A percentile compares a stretch with the other conserved stretches of the same genome.
phyloP scores from a whole-genome alignment of 805 yeast species.

The Pichia cabralensis region DNA sequence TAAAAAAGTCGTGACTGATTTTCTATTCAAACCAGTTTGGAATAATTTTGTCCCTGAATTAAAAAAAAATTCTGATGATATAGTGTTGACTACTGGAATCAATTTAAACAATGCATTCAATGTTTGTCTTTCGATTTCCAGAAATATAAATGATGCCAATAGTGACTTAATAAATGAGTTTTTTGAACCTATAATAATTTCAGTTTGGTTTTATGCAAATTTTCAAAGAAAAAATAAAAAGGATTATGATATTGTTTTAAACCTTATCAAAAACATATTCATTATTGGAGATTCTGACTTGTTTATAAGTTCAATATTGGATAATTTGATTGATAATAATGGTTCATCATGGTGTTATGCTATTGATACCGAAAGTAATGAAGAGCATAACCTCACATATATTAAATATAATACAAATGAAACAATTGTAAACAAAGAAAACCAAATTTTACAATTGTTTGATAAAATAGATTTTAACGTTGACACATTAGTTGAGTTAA shows the following conservation, averaged over 20 bases:
- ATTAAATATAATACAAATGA: slow-evolving; percentile 15
- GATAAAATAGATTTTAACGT: slow-evolving; percentile 32
- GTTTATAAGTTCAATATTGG: slow-evolving; percentile 10
- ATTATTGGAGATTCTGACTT: slow-evolving; percentile 11
- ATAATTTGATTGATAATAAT: slow-evolving; percentile 18
- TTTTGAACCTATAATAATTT: slow-evolving; percentile 20
- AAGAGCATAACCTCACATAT: slow-evolving; percentile 27
- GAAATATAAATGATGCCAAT: slow-evolving; percentile 25
- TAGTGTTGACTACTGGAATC: slow-evolving; percentile 34
- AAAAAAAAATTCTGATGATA: slow-evolving; percentile 4
- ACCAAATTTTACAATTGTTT: slow-evolving; percentile 23
- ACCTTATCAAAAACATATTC: slow-evolving; percentile 28
- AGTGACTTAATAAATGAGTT: slow-evolving; percentile 27
- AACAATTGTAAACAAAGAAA: slow-evolving; percentile 1
- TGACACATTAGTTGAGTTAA: slow-evolving; percentile 23
- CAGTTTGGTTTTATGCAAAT: slow-evolving; percentile 36
- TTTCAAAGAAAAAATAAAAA: slow-evolving; percentile 26
- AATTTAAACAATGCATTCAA: slow-evolving; percentile 53
- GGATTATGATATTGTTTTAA: slow-evolving; percentile 27
- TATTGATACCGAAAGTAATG: slow-evolving; percentile 33
- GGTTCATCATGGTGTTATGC: too few relatives aligned
- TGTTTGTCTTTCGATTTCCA: slow-evolving; percentile 53
- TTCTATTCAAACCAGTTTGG: slow-evolving; percentile 46
- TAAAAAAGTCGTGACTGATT: slow-evolving; percentile 43
- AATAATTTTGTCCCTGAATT: slow-evolving; percentile 29